Evolutionary conservation across 148 eudicot genomes (phyloP).

Genomic region (Limonium bicolor): DNA sequence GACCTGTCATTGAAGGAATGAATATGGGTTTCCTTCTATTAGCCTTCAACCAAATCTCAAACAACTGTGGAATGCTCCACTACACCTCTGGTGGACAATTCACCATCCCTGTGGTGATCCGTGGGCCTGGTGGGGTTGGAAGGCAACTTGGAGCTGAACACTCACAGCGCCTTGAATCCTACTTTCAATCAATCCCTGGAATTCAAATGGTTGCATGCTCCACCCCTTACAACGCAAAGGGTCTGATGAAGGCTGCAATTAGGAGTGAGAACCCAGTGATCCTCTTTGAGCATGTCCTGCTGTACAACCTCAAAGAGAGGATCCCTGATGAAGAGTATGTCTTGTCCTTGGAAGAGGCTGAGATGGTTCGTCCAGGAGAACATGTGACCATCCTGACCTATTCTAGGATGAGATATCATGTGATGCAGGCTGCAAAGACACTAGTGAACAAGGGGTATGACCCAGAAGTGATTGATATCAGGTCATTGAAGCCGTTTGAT

Average conservation of each 20-base stretch:
- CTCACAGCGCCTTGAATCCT: conserved; percentile 76
- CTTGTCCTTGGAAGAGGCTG: conserved; percentile 62
- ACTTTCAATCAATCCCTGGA: conserved; percentile 74
- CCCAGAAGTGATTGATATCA: conserved; percentile 80
- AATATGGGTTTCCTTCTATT: conserved; percentile 84
- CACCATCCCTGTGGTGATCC: conserved; percentile 69
- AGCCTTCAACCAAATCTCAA: conserved; percentile 83
- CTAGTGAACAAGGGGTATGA: conserved; percentile 79
- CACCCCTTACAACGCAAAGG: conserved; percentile 82
- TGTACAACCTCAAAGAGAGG: conserved; percentile 73
- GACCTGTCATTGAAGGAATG: conserved; percentile 90
- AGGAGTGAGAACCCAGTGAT: conserved; percentile 80
- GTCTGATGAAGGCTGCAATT: conserved; percentile 85
- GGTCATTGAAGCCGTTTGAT: conserved; percentile 81
- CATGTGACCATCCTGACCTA: conserved; percentile 71
- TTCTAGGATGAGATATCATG: conserved; percentile 90
- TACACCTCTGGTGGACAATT: conserved; percentile 94
- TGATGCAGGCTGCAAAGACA: conserved; percentile 80
- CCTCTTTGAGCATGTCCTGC: conserved; percentile 78
- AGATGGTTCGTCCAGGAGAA: conserved; percentile 89
- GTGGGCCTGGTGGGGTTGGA: conserved; percentile 93
- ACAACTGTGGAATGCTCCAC: conserved; percentile 88
- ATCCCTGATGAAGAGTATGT: conserved; percentile 83
- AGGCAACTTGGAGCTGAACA: conserved; percentile 92
- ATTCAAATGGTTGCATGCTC: conserved; percentile 92